Evolutionary conservation across 208 protist genomes (phyloP), one percentile per base, ranked within the genome.

Genomic region (Trypanosoma lewisi): DNA sequence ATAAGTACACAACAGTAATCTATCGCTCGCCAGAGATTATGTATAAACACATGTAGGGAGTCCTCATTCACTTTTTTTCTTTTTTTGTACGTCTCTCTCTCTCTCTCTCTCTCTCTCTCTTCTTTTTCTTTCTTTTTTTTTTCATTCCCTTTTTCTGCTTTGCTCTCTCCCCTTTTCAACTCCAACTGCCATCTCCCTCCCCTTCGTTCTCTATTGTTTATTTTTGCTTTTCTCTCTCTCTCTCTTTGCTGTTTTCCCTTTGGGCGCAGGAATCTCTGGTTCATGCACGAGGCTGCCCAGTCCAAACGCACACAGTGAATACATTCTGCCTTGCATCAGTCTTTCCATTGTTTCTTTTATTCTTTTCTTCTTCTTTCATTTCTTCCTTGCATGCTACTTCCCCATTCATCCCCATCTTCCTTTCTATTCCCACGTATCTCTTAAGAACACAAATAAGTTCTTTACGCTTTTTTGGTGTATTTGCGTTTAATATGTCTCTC

Each of bases 21-120:
- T n/a, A n/a, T n/a, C n/a, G n/a, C n/a, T n/a, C n/a, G n/a, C n/a
- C n/a, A n/a, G n/a, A n/a, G n/a, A n/a, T 39, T 4, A 14, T 39
- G 4, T 11, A 14, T 39, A 11, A 39, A 11, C 34, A 4, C 34
- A 11, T 39, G 34, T 39, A 11, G 11, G 7, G 34, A 4, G 34
- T 39, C 34, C 34, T 39, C 34, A 39, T 39, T 39, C 11, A 39
- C 34, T 39, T 39, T 11, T 50, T 52, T 67, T 23, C 41, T 23
- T 39, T n/a, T n/a, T n/a, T n/a, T n/a, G n/a, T n/a, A n/a, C n/a
- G n/a, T n/a, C n/a, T n/a, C n/a, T n/a, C n/a, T 25, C 44, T 49
- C 23, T 48, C 28, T 23, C 42, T 19, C n/a, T n/a, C n/a, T n/a
- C n/a, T n/a, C n/a, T n/a, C n/a, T n/a, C 34, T 39, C 11, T 11